Percentiles rank a stretch among this genome's conserved stretches.
Conservation (phyloP, 1,284 basidiomycete species). For the Ustilago shanxiensis region DNA sequence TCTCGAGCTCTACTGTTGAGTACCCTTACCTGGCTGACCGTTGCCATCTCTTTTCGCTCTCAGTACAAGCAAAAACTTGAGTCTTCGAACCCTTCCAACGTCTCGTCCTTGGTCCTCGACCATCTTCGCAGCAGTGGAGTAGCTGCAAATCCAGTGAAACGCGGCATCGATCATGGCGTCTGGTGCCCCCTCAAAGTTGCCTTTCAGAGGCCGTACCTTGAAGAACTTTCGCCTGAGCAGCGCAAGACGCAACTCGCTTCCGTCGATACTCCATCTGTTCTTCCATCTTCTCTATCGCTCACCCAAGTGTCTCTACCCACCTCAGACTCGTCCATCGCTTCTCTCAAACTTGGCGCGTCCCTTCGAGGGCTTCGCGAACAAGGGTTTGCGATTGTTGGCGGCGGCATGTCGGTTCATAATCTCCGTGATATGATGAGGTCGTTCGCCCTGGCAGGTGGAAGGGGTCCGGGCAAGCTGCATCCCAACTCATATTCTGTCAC, state of each 20-base stretch:
- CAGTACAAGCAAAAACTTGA: constrained; percentile 71
- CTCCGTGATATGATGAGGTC: constrained; percentile 45
- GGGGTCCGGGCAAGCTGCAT: constrained; percentile 3
- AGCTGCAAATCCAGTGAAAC: constrained; percentile 35
- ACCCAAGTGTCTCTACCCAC: constrained; percentile 72
- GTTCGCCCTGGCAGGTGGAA: constrained; percentile 19
- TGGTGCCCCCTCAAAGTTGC: constrained; percentile 72
- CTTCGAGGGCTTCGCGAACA: constrained; percentile 67
- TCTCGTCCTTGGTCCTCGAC: constrained; percentile 60
- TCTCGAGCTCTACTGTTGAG: background rate
- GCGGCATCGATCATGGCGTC: constrained; percentile 73
- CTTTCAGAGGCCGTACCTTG: constrained; percentile 59
- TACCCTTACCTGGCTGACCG: background rate
- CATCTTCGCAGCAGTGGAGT: constrained; percentile 57
- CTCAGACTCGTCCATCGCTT: constrained; percentile 57
- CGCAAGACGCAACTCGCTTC: constrained; percentile 18
- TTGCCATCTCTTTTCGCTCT: too few relatives aligned
- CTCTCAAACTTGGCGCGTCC: constrained; percentile 71
- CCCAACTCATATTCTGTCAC: constrained; percentile 23
- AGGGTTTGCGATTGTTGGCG: constrained; percentile 56
- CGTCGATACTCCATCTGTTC: constrained; percentile 29
- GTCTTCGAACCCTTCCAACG: constrained; percentile 50
- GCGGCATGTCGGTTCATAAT: constrained; percentile 64
- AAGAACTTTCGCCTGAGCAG: constrained; percentile 26
- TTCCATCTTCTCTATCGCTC: constrained; percentile 68